A percentile compares a stretch with the other conserved stretches of the same genome.
These are phyloP conservation scores for Ilyonectria robusta DNA, from an alignment of 2,329 filamentous ascomycete genomes.

Conservation along the genomic window DNA sequence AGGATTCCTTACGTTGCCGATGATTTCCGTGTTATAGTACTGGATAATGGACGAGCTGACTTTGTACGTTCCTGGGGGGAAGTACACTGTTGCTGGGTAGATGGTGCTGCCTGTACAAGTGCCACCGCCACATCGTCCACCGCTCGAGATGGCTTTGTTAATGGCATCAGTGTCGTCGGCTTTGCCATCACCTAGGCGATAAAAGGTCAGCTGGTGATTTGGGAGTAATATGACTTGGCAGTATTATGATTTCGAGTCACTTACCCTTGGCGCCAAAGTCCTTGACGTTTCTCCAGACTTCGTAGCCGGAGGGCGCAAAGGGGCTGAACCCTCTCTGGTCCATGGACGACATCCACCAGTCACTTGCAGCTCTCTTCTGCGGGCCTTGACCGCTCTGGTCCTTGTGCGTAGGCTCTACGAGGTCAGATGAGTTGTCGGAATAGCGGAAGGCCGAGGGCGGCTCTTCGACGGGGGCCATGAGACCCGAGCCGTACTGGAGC, in stretches of 20 bases:
- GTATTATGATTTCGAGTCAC: neutral
- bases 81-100: slow-evolving; percentile 45
- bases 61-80: slow-evolving; percentile 67
- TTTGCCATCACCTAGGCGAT: slow-evolving; percentile 37
- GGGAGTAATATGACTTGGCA: neutral
- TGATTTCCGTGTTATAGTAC: slow-evolving; percentile 74
- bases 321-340: slow-evolving; percentile 24
- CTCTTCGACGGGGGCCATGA: slow-evolving; percentile 20
- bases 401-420: slow-evolving; percentile 8
- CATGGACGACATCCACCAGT: slow-evolving; percentile 25
- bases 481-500: slow-evolving; percentile 23
- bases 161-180: slow-evolving; percentile 71
- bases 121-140: slow-evolving; percentile 51
- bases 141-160: slow-evolving; percentile 58
- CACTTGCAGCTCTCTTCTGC: slow-evolving; percentile 25
- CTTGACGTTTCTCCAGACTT: slow-evolving; percentile 55
- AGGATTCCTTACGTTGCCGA: slow-evolving; percentile 50
- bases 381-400: slow-evolving; percentile 7
- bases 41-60: slow-evolving; percentile 70
- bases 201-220: neutral
- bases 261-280: slow-evolving; percentile 53
- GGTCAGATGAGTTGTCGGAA: slow-evolving; percentile 14
- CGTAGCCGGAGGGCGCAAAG: slow-evolving; percentile 33
- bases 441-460: slow-evolving; percentile 28
- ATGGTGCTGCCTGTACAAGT: slow-evolving; percentile 51